These are phyloP conservation scores for Smallanthus sonchifolius DNA, from an alignment of 129 eudicot genomes.

Conservation along the genomic window DNA sequence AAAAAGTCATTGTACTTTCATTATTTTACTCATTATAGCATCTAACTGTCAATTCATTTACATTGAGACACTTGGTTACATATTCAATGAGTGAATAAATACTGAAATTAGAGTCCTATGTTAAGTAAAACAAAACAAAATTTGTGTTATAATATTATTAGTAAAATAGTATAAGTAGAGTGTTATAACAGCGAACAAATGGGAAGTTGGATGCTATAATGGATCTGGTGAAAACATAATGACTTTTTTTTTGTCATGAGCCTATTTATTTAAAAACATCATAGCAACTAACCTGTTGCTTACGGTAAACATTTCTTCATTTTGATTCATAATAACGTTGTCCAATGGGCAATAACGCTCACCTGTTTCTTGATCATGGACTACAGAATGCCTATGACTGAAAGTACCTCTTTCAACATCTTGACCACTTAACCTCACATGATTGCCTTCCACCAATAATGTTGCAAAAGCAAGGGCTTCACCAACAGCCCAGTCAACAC, in stretches of 20 bases:
- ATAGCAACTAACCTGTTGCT: constrained; percentile 75
- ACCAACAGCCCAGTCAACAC: constrained; percentile 94
- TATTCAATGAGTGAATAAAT: neutral
- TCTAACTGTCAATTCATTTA: neutral
- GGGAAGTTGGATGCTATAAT: neutral
- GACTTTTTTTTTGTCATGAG: neutral
- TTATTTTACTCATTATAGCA: neutral
- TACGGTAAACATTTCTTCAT: constrained; percentile 89
- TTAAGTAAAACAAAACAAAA: no score
- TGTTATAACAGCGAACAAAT: neutral
- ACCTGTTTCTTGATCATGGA: constrained; percentile 96
- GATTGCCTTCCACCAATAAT: constrained; percentile 87
- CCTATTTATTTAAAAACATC: neutral
- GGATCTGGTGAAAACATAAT: neutral
- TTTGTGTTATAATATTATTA: neutral
- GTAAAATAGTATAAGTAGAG: neutral
- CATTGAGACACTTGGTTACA: neutral
- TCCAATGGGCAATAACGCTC: constrained; percentile 83
- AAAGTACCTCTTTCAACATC: constrained; percentile 98
- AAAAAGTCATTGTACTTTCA: neutral
- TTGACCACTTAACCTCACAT: constrained; percentile 92
- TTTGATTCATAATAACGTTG: constrained; percentile 64
- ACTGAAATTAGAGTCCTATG: neutral
- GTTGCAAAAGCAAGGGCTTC: constrained; percentile 99
- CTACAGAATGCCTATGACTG: constrained; percentile 84